These are phyloP conservation scores for Perkinsus olseni DNA, from an alignment of 169 alveolate species.

Conservation along the genomic window DNA sequence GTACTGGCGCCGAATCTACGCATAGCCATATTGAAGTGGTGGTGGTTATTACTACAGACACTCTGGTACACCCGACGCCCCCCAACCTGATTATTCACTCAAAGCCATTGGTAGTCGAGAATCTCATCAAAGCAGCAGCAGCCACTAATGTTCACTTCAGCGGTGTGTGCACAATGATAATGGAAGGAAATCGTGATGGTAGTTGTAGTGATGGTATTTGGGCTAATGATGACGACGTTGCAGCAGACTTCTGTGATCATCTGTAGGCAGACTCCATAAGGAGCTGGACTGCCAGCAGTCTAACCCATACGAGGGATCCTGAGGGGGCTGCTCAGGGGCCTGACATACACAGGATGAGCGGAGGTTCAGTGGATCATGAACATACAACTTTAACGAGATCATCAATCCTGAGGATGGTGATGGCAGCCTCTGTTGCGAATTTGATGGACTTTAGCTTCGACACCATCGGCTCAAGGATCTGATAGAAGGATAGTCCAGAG, in stretches of 20 bases:
- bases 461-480: background rate
- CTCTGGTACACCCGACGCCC: no score
- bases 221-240: no score
- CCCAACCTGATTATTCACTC: no score
- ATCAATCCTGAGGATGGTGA: slow-evolving; percentile 94
- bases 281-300: background rate
- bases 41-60: background rate
- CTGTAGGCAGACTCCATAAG: no score
- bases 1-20: background rate
- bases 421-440: slow-evolving; percentile 99
- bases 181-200: no score
- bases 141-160: no score
- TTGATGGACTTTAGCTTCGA: slow-evolving; percentile 34
- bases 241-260: no score
- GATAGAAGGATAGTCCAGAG: background rate
- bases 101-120: no score
- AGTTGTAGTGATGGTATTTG: no score
- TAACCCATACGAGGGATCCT: background rate
- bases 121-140: no score
- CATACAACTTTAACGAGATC: slow-evolving; percentile 79
- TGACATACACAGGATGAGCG: background rate
- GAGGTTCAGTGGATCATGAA: background rate
- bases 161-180: no score
- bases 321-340: background rate
- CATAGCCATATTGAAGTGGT: background rate